Evolutionary conservation across 495 filamentous ascomycete genomes (phyloP), one percentile per base, ranked within the genome.

Genomic region (Darksidea phi): DNA sequence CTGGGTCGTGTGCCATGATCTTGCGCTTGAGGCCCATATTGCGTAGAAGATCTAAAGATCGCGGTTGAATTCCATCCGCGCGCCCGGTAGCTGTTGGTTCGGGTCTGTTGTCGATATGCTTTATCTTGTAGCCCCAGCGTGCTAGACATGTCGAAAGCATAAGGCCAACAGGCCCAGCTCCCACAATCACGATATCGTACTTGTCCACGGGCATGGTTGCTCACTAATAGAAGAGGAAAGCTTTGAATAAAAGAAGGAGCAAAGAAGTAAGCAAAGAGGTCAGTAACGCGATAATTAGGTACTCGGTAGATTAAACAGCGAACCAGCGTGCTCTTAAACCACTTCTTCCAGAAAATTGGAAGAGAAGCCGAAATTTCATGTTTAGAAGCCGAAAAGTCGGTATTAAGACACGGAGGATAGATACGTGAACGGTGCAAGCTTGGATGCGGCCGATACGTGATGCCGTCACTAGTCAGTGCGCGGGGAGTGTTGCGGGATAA

Each of bases 81-180:
- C 89, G 75, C 74, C 84, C 84, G 56, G 84, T 87, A 17, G 79
- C 72, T 21, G 85, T 87, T 18, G 82, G 84, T 48, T 82, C 79
- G 0, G 82, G 77, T 20, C 84, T 79, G 68, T 86, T 86, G 71
- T 88, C 84, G 63, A 87, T 82, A 66, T 85, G 79, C 74, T 84
- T 87, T 63, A 86, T 84, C 64, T 81, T 84, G 76, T 86, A 86
- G 17, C 84, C 84, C 82, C 82, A 86, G 69, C 84, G 75, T 46
- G 81, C 82, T 63, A 88, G 86, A 73, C 88, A 91, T 17, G 90
- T 87, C n/a, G 88, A 91, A 13, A 96, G 81, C 68, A 92, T 82
- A 53, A 95, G 81, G 41, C 91, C 91, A 26, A 89, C 90, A n/a
- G 91, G 90, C 32, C 91, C 90, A 48, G 91, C 91, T 59, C 91